phyloP scores from a whole-genome alignment of 2,329 filamentous ascomycete species.

The Beauveria sp. region DNA sequence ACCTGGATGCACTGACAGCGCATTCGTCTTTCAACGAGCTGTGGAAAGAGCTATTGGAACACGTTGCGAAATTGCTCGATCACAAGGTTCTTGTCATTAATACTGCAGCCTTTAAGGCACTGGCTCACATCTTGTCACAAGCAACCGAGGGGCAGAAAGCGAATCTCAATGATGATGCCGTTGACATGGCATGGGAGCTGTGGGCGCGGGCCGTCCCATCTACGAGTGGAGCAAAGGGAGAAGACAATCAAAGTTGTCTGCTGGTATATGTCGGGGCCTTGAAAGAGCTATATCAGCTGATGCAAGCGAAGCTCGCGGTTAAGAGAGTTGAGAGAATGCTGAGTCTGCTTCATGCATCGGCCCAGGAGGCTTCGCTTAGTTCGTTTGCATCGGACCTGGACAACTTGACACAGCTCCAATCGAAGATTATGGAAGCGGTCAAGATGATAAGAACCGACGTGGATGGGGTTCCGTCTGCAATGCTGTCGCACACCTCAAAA shows the following conservation, averaged over 20 bases:
- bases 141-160: conserved; percentile 34
- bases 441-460: conserved; percentile 61
- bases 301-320: conserved; percentile 54
- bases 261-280: conserved; percentile 74
- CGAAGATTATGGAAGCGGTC: conserved; percentile 58
- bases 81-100: conserved; percentile 62
- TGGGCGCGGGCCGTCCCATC: conserved; percentile 62
- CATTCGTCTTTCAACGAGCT: conserved; percentile 61
- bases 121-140: conserved; percentile 54
- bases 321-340: conserved; percentile 62
- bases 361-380: conserved; percentile 60
- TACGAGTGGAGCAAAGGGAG: conserved; percentile 26
- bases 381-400: conserved; percentile 67
- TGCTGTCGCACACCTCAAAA: conserved; percentile 62
- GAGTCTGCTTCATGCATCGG: conserved; percentile 59
- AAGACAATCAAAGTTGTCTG: conserved; percentile 73
- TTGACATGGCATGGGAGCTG: conserved; percentile 58
- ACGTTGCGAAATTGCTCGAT: conserved; percentile 57
- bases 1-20: conserved; percentile 63
- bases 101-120: conserved; percentile 61
- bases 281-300: conserved; percentile 69
- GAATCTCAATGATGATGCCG: conserved; percentile 40
- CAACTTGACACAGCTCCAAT: conserved; percentile 64
- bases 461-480: conserved; percentile 54
- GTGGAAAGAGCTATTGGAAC: conserved; percentile 66